These are phyloP conservation scores for Claviceps maximensis DNA, from an alignment of 2,329 filamentous ascomycete species.

Conservation along the genomic window DNA sequence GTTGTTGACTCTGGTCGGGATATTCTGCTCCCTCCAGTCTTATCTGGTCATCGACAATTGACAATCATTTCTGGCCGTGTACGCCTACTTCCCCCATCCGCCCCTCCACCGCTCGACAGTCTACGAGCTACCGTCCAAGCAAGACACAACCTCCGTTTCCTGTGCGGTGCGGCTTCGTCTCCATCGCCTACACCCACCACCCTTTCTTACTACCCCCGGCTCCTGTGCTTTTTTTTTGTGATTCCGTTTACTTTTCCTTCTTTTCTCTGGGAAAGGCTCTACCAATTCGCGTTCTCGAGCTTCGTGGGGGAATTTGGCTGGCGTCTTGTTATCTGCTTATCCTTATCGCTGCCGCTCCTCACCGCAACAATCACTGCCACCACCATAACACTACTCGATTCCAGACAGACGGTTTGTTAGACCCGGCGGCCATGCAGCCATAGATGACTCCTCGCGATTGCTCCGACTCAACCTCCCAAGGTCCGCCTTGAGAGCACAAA, in stretches of 20 bases:
- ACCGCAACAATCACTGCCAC: neutral
- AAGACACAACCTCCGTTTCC: conserved; percentile 1
- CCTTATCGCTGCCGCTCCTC: neutral
- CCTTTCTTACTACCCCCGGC: neutral
- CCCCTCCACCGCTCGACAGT: no score
- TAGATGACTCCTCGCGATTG: conserved; percentile 7
- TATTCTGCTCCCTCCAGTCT: neutral
- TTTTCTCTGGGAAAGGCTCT: neutral
- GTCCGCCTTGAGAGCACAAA: conserved; percentile 5
- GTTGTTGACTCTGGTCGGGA: neutral
- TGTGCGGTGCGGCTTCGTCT: neutral
- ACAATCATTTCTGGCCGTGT: conserved; percentile 2
- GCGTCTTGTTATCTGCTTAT: neutral
- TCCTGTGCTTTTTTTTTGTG: neutral
- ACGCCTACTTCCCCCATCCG: neutral
- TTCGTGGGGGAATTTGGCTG: neutral
- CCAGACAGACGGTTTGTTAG: neutral
- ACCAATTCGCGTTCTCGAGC: neutral
- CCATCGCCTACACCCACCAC: conserved; percentile 1
- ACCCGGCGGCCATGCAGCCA: conserved; percentile 7
- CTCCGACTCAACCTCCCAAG: conserved; percentile 3
- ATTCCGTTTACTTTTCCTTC: neutral
- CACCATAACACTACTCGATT: neutral
- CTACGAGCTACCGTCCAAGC: no score
- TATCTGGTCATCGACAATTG: neutral